Conservation (phyloP, 2,329 filamentous ascomycete genomes). For the Nannizzia gypsea region DNA sequence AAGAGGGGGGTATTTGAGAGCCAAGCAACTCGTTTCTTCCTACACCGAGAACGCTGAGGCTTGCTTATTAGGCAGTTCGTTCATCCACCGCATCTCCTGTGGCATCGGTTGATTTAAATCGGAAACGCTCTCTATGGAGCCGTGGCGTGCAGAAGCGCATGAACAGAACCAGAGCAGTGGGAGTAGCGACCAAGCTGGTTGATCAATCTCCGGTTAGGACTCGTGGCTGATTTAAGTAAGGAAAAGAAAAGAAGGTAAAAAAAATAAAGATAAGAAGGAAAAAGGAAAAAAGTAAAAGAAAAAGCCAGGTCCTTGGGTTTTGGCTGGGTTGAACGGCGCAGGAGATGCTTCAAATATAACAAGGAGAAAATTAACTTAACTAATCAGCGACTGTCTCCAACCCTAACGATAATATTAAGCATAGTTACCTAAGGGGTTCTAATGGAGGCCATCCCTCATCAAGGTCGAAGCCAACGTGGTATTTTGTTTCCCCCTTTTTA, state of each 20-base stretch:
- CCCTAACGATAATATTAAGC: neutral
- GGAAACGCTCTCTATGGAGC: neutral
- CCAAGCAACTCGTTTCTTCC: neutral
- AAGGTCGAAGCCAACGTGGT: neutral
- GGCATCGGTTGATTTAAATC: neutral
- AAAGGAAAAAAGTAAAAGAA: neutral
- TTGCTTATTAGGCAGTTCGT: neutral
- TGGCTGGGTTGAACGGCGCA: neutral
- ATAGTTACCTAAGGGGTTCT: neutral
- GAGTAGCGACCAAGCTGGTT: neutral
- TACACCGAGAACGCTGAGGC: neutral
- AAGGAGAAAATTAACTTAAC: neutral
- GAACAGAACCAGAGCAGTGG: neutral
- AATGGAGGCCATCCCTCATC: neutral
- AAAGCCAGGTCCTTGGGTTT: neutral
- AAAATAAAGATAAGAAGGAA: neutral
- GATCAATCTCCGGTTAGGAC: neutral
- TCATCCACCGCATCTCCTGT: neutral
- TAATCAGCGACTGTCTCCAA: neutral
- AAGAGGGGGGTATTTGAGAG: neutral
- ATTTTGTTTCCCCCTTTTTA: neutral
- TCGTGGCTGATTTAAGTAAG: neutral
- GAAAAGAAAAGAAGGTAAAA: neutral
- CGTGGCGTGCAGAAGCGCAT: slow-evolving; percentile 1
- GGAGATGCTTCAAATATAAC: neutral